Base-by-base conservation (phyloP, 108 stramenopile genomes). In the Cyclotella sp. region DNA sequence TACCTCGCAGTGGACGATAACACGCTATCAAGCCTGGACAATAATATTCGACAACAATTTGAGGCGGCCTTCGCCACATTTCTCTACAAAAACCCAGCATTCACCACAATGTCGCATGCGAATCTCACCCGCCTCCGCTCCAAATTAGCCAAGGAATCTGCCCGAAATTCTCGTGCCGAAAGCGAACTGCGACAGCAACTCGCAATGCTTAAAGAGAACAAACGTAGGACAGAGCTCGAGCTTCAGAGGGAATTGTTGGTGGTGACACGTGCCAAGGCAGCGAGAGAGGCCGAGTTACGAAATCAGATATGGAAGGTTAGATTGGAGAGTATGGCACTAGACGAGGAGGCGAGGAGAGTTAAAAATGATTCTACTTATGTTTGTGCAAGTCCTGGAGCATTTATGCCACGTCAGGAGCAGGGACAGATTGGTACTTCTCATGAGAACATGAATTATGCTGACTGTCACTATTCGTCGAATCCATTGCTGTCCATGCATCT, bases 31-130 rank as follows among this genome's bases (percentile, higher is more conserved):
- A 12, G 22, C n/a, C n/a, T 55, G 8, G 55, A 55, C 12, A 12
- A n/a, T 2, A 55, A 55, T 24, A 22, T 67, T 19, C 26, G 46
- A 21, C 73, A 69, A 44, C 62, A 70, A 65, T 81, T 81, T 60
- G 79, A 81, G 45, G 73, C 73, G 18, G 79, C 79, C 22, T 81
- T 81, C 34, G 68, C 79, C 52, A 64, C 72, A 11, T 81, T 81
- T 61, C 69, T 81, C 3, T 81, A 69, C 72, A 74, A 81, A 42
- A 73, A 81, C 46, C 79, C 79, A 1, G 79, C 73, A 60, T 81
- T 69, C 46, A 64, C 79, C 9, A 39, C 61, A 60, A 81, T 81
- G 79, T 81, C 79, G 18, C 68, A 81, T 29, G 72, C 42, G 28
- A 73, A 55, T 60, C 73, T 81, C 10, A 67, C 73, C 19, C 69